Conservation (phyloP, 352 stramenopile genomes). For the Globisporangium solare region DNA sequence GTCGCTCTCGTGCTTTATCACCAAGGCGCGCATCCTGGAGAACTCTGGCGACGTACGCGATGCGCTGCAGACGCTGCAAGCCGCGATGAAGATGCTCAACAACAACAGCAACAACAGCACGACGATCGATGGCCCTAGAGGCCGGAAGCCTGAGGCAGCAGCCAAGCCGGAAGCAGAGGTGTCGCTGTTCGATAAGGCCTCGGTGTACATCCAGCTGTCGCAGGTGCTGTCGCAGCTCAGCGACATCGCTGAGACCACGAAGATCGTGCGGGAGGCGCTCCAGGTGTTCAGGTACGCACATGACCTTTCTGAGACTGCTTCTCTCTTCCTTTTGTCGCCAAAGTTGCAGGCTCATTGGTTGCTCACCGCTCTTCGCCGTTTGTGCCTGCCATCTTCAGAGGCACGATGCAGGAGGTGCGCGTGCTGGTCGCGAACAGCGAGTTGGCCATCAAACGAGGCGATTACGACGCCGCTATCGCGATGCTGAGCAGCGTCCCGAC, state of each 20-base stretch:
- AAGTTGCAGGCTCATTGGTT: too few relatives aligned
- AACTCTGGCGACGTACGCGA: constrained; percentile 75
- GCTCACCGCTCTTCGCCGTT: too few relatives aligned
- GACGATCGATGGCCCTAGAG: constrained; percentile 9
- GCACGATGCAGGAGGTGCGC: constrained; percentile 84
- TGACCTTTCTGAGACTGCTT: background rate
- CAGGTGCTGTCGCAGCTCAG: constrained; percentile 78
- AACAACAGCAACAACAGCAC: constrained; percentile 11
- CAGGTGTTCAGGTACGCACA: constrained; percentile 48
- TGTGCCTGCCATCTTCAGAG: constrained; percentile 27
- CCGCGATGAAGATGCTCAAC: constrained; percentile 66
- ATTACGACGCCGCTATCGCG: constrained; percentile 87
- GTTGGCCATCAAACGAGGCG: constrained; percentile 85
- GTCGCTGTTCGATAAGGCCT: constrained; percentile 77
- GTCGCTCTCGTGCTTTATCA: constrained; percentile 81
- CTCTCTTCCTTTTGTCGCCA: too few relatives aligned
- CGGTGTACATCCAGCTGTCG: constrained; percentile 85
- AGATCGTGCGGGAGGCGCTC: constrained; percentile 62
- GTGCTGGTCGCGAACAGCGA: constrained; percentile 90
- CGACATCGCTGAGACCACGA: constrained; percentile 60
- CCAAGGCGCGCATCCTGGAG: constrained; percentile 83
- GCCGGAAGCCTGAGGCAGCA: constrained; percentile 4
- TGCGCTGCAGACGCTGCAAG: constrained; percentile 70
- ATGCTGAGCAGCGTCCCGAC: constrained; percentile 87
- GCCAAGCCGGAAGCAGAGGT: constrained; percentile 18